These are phyloP conservation scores for Hyaloscypha hepaticicola DNA, from an alignment of 495 filamentous ascomycete genomes.

Conservation along the genomic window DNA sequence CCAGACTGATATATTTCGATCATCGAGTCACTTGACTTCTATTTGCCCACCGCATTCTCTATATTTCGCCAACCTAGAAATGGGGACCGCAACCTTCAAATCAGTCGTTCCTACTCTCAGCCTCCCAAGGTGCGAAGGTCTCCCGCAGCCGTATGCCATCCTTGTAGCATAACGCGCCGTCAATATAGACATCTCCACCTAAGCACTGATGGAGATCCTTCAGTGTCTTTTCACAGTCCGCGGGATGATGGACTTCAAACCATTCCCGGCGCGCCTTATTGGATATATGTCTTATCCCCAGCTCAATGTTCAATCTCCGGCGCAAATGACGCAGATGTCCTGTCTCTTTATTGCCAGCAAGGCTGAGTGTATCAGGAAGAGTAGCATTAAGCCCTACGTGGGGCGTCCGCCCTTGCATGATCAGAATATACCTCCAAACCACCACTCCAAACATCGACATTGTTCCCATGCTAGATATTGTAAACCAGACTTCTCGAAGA, in stretches of 20 bases:
- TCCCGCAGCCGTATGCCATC: neutral
- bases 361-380: neutral
- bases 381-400: neutral
- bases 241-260: neutral
- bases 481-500: constrained; percentile 2
- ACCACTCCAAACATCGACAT: constrained; percentile 5
- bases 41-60: too few species aligned
- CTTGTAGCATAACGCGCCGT: constrained; percentile 7
- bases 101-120: neutral
- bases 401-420: neutral
- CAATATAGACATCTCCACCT: constrained; percentile 6
- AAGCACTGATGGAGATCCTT: constrained; percentile 3
- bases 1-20: too few species aligned
- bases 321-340: neutral
- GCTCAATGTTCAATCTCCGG: neutral
- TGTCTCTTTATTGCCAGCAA: neutral
- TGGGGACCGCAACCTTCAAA: neutral
- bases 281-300: constrained; percentile 6
- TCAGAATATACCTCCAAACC: neutral
- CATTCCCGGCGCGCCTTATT: neutral
- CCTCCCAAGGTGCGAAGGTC: constrained; percentile 1
- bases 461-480: constrained; percentile 6
- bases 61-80: neutral
- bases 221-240: constrained; percentile 8
- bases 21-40: neutral